Base-by-base conservation (phyloP, 805 yeast species). In the Blastobotrys chiropterorum region DNA sequence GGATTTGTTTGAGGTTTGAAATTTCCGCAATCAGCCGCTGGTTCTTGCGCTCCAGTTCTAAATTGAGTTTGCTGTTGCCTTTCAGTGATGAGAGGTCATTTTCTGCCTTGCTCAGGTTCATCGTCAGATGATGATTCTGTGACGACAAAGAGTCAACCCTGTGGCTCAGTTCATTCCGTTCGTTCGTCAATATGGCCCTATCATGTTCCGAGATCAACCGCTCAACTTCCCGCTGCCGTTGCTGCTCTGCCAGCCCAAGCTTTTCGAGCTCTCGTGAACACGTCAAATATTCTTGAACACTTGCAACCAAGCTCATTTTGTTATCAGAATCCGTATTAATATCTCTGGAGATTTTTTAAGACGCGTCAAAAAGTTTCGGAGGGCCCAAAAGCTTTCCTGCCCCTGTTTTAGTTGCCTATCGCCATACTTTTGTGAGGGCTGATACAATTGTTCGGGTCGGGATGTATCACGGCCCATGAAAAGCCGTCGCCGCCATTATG, bases 41-140 rank as follows among this genome's bases (percentile, higher is more conserved):
- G 20, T 43, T 47, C 41, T 47, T 43, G 17, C 15, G 21, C 44
- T 51, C 47, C 34, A 47, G 40, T 13, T 48, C 51, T 11, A 16
- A 26, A 26, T 26, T 26, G 11, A 11, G 8, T 26, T 26, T 26
- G 8, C 34, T 11, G 11, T 26, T 26, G 5, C 34, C 34, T 11
- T 26, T 26, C 11, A 26, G 34, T 11, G 34, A 26, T 26, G 34
- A 26, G 34, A 26, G 34, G 11, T 26, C 34, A 11, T 26, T 5
- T 11, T 26, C 34, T 26, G 11, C 8, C 11, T 26, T 26, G 34
- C 11, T 26, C 34, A 26, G 11, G 34, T 26, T 26, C 34, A 26
- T 26, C 8, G 34, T 26, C 11, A 26, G 11, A 26, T 26, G 34
- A 11, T 26, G 34, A 26, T 26, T 26, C 34, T 6, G 8, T 26